Base-by-base conservation (phyloP, 306 rosid genomes). In the Purshia tridentata region DNA sequence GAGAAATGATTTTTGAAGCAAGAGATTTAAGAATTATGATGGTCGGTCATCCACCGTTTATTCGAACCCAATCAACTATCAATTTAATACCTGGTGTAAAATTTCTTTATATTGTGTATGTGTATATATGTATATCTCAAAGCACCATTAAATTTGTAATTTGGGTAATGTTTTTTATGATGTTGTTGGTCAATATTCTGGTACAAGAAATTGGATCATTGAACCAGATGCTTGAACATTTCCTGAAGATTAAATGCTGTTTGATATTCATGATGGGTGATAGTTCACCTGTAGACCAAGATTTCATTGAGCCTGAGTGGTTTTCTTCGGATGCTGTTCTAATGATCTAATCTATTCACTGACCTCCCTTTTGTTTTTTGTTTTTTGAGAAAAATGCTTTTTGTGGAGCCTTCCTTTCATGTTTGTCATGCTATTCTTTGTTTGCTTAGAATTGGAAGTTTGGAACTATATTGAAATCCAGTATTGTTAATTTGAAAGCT, bases 401-500 rank as follows among this genome's bases (percentile, higher is more conserved):
- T 13, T 13, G 13, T 20, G 8, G 23, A 65, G 13, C 70, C 48
- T 4, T 46, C n/a, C 19, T 22, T 44, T 46, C 20, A 61, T 5
- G 10, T 22, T 45, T 45, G 7, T 44, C 52, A 42, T 13, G 29
- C 6, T 6, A 20, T 50, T 16, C 8, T 4, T 9, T 67, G 41
- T 19, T 55, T 55, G 15, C 39, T 55, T 19, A 20, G 35, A 55
- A 20, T 16, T 19, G 4, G 15, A 47, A 40, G 23, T 62, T 50
- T 14, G 5, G 54, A 50, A 50, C 54, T 50, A 1, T 14, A 15
- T 50, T 13, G 19, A 13, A 14, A 50, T 50, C 6, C n/a, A 13
- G 22, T 22, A 4, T 14, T 46, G 22, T 67, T 67, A 48, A 13
- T 67, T 67, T 67, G 71, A 67, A 45, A 19, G 39, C 39, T 48